phyloP scores from a whole-genome alignment of 2,329 filamentous ascomycete genomes.

The Diaporthe sp. region DNA sequence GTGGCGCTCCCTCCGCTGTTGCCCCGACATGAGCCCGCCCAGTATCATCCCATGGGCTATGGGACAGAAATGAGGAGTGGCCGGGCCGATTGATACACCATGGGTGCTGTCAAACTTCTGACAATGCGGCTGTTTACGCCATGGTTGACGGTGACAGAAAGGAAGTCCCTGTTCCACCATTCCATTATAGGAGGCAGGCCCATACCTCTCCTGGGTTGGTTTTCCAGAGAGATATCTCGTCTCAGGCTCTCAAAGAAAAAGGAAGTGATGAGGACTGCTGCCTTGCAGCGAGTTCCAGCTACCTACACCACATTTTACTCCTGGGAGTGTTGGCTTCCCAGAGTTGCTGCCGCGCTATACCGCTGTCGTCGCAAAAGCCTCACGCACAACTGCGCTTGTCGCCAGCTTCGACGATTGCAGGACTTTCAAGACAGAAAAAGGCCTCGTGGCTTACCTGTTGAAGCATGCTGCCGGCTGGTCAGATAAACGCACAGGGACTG shows the following conservation, averaged over 20 bases:
- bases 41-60: not conserved
- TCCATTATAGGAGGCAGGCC: not conserved
- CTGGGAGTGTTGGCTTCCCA: not conserved
- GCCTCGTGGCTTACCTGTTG: not conserved
- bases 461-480: not conserved
- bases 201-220: not conserved
- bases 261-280: not conserved
- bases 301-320: not conserved
- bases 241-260: too few species aligned
- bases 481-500: not conserved
- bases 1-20: not conserved
- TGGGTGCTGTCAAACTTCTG: not conserved
- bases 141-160: not conserved
- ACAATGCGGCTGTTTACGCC: not conserved
- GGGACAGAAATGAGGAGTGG: not conserved
- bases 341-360: not conserved
- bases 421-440: not conserved
- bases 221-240: not conserved
- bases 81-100: not conserved
- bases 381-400: not conserved
- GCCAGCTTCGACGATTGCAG: not conserved
- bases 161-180: not conserved
- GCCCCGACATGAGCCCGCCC: constrained; percentile 3
- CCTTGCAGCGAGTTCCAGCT: not conserved
- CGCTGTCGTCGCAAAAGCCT: not conserved